These are phyloP conservation scores for Actinidia polygama DNA, from an alignment of 179 eudicot genomes.

Conservation along the genomic window DNA sequence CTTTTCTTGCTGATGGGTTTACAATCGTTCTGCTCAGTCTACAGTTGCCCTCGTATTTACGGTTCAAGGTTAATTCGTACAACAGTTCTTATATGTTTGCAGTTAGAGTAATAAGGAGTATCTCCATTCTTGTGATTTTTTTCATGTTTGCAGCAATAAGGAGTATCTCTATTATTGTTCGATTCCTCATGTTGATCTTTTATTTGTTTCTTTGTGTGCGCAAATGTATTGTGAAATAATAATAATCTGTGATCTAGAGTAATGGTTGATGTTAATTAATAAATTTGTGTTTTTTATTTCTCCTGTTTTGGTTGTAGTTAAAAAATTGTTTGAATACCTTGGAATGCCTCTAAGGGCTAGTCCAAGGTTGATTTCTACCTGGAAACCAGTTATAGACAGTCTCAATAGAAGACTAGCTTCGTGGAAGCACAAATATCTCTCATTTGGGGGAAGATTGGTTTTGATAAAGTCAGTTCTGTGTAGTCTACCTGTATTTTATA, in stretches of 20 bases:
- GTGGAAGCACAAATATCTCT: not conserved
- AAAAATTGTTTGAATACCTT: too few species aligned
- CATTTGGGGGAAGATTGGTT: not conserved
- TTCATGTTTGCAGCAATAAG: not conserved
- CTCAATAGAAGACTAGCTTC: not conserved
- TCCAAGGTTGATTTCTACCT: too few species aligned
- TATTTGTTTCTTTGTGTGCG: too few species aligned
- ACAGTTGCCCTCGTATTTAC: not conserved
- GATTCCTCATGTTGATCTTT: not conserved
- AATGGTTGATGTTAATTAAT: too few species aligned
- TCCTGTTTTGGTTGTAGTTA: too few species aligned
- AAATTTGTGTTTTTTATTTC: too few species aligned
- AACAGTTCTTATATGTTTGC: not conserved
- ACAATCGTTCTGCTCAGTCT: conserved; percentile 5
- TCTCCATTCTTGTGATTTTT: not conserved
- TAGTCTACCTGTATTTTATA: too few species aligned
- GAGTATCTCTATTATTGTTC: not conserved
- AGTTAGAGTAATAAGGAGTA: not conserved
- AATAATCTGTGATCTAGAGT: too few species aligned
- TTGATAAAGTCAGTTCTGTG: too few species aligned
- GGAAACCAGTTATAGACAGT: too few species aligned
- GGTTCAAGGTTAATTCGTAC: not conserved
- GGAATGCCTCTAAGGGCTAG: too few species aligned
- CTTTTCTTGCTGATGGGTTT: not conserved
- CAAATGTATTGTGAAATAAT: too few species aligned